Evolutionary conservation across 345 rosid species (phyloP).

Genomic region (Camelina neglecta): DNA sequence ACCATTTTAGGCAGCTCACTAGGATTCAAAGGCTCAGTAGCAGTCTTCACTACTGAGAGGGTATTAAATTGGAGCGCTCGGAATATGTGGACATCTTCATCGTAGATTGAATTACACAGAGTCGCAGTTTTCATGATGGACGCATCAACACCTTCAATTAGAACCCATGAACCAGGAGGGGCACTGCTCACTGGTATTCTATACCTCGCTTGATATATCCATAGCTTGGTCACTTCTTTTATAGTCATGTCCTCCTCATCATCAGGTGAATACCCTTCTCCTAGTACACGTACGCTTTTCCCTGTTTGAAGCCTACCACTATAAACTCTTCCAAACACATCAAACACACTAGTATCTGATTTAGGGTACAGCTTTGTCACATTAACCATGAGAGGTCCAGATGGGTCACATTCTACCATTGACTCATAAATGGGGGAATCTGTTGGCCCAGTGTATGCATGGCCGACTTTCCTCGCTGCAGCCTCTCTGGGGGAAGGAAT

Average conservation of each 20-base stretch:
- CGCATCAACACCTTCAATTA: slow-evolving; percentile 96
- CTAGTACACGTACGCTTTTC: slow-evolving; percentile 83
- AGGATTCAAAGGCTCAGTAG: slow-evolving; percentile 97
- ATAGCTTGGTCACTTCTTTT: slow-evolving; percentile 90
- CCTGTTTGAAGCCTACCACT: slow-evolving; percentile 94
- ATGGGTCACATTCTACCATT: slow-evolving; percentile 85
- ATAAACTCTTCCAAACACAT: slow-evolving; percentile 95
- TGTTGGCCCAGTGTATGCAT: slow-evolving; percentile 77
- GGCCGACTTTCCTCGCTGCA: slow-evolving; percentile 84
- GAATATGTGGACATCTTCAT: slow-evolving; percentile 87
- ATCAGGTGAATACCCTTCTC: slow-evolving; percentile 97
- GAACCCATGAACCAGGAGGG: slow-evolving; percentile 98
- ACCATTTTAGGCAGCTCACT: slow-evolving; percentile 99
- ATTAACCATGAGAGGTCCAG: slow-evolving; percentile 95
- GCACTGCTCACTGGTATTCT: slow-evolving; percentile 92
- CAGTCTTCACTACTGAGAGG: slow-evolving; percentile 95
- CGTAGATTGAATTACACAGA: slow-evolving; percentile 65
- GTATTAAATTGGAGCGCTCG: slow-evolving; percentile 93
- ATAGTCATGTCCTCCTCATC: slow-evolving; percentile 98
- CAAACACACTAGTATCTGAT: slow-evolving; percentile 95
- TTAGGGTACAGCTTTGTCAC: slow-evolving; percentile 95
- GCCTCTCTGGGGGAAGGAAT: slow-evolving; percentile 94
- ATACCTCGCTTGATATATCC: slow-evolving; percentile 95
- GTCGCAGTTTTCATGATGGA: slow-evolving; percentile 99
- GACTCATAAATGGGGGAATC: slow-evolving; percentile 72